phyloP scores from a whole-genome alignment of 2,329 filamentous ascomycete genomes.

The Fusarium gaditjirri region DNA sequence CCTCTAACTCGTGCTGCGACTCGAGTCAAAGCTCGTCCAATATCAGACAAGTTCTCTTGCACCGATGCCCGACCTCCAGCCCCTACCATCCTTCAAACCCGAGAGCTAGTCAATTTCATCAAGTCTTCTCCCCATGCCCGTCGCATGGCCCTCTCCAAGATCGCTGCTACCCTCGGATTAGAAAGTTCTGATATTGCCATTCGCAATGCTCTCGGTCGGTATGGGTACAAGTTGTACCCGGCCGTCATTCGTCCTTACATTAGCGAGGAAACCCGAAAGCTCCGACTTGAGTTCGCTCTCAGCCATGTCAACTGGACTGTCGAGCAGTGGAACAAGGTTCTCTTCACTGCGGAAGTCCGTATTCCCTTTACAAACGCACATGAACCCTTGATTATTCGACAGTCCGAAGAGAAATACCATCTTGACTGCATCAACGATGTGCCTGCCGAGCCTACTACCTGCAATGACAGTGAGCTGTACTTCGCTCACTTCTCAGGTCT shows the following conservation, averaged over 20 bases:
- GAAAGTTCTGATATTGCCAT: constrained; percentile 12
- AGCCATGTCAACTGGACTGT: constrained; percentile 21
- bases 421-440: constrained; percentile 15
- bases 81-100: constrained; percentile 2
- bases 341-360: constrained; percentile 16
- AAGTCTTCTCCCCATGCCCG: constrained; percentile 17
- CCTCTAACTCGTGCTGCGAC: not conserved
- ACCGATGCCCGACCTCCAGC: not conserved
- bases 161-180: constrained; percentile 14
- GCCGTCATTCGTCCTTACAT: constrained; percentile 21
- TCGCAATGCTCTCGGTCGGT: constrained; percentile 9
- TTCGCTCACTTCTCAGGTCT: constrained; percentile 19
- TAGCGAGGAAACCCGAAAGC: constrained; percentile 5
- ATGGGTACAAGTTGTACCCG: constrained; percentile 20
- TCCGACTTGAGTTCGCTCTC: constrained; percentile 20
- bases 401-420: constrained; percentile 8
- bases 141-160: constrained; percentile 4
- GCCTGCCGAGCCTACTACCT: not conserved
- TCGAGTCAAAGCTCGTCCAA: not conserved
- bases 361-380: not conserved
- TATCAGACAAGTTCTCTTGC: not conserved
- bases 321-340: constrained; percentile 27
- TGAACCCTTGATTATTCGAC: constrained; percentile 24
- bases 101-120: constrained; percentile 17
- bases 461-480: not conserved